Conservation (phyloP, 345 rosid genomes). For the Reutealis trisperma region DNA sequence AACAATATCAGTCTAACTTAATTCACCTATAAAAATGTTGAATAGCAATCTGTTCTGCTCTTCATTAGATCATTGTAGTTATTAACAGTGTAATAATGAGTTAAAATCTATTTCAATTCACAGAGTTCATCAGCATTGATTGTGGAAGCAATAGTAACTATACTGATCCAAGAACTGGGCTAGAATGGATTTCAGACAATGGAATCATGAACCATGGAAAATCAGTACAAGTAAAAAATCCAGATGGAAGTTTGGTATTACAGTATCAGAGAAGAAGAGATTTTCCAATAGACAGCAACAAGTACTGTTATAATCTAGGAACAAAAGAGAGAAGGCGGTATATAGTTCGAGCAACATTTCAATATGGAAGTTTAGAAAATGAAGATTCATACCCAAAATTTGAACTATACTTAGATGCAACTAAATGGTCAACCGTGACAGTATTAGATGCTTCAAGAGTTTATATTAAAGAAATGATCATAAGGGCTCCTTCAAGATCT, state of each 20-base stretch:
- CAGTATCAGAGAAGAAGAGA: conserved; percentile 68
- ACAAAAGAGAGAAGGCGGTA: conserved; percentile 81
- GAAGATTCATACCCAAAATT: conserved; percentile 83
- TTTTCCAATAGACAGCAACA: conserved; percentile 73
- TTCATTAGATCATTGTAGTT: background rate
- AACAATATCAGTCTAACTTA: background rate
- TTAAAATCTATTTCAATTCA: conserved; percentile 11
- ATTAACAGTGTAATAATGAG: background rate
- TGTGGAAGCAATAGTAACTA: conserved; percentile 75
- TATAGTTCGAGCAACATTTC: conserved; percentile 87
- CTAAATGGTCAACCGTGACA: conserved; percentile 86
- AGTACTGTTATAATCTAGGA: conserved; percentile 74
- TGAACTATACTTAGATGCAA: conserved; percentile 80
- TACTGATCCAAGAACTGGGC: conserved; percentile 71
- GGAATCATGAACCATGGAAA: conserved; percentile 57
- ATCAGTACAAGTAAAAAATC: conserved; percentile 39
- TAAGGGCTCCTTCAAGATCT: conserved; percentile 74
- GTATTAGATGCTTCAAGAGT: conserved; percentile 67
- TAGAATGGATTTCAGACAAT: conserved; percentile 81
- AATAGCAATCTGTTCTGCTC: background rate
- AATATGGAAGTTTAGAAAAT: conserved; percentile 53
- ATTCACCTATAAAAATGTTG: background rate
- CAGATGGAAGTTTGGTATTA: conserved; percentile 35
- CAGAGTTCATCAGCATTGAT: conserved; percentile 91
- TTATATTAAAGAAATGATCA: conserved; percentile 75